Base-by-base conservation (phyloP, 2,329 filamentous ascomycete species). In the Paecilomyces niveus region DNA sequence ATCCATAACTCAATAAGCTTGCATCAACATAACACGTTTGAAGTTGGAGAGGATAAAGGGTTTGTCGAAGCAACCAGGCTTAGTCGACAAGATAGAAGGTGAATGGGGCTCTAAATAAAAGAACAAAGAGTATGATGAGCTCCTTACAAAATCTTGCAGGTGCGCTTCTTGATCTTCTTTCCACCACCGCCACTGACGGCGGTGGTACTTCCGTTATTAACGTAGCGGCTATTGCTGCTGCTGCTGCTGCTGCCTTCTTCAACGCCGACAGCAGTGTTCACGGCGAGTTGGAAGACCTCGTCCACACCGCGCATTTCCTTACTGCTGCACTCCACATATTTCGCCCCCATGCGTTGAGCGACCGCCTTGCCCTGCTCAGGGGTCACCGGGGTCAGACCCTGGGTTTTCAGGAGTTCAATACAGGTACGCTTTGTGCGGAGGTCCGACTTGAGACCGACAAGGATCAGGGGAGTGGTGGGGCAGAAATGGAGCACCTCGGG, bases 401-500 rank as follows among this genome's bases (percentile, higher is more conserved):
- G 94, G 15, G 93, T 96, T 79, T 96, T 97, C 77, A 99, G 90
- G 74, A 99, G 92, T 73, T 99, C 94, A 76, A 97, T 96, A 78
- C 94, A 97, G 56, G 92, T 93, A 76, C 90, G 89, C 82, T 97
- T 97, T 78, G 88, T 85, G 68, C 94, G 92, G 61, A 99, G 87
- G 76, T 99, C 94, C 24, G 93, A 97, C 78, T 99, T 99, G 70
- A 99, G 87, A 59, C 93, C 94, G 65, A 97, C 89, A 58, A 99
- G 89, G 72, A 99, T 89, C 64, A 99, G 87, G 24, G 94, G 94
- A 1, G 93, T 97, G 69, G 94, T 96, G 15, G 94, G 94, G 78
- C 94, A 97, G 81, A 99, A 99, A 78, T 99, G 94, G 58, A 97
- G 86, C 68, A 99, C 94, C 81, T 99, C 94, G 61, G 94, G 94